Evolutionary conservation across 1,284 basidiomycete species (phyloP).

Genomic region (Malassezia slooffiae): DNA sequence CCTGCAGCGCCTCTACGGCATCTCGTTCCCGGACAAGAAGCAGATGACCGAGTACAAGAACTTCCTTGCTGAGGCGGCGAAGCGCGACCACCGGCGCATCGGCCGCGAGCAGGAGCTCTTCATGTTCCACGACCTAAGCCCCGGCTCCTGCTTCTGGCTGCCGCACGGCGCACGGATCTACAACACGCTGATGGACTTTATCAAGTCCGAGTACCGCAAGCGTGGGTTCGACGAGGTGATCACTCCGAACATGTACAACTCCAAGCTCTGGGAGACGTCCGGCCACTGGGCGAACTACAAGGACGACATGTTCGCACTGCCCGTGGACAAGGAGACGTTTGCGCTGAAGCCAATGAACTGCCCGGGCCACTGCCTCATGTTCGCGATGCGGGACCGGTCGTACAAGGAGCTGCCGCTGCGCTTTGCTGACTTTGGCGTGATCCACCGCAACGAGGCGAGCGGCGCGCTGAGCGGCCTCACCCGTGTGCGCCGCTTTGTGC

Average conservation of each 20-base stretch:
- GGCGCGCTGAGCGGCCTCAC: conserved; percentile 89
- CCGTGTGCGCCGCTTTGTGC: conserved; percentile 84
- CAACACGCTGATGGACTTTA: conserved; percentile 79
- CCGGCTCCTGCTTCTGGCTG: conserved; percentile 91
- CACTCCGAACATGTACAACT: conserved; percentile 94
- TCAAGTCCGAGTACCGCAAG: conserved; percentile 52
- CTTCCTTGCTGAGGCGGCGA: conserved; percentile 91
- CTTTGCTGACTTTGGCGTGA: conserved; percentile 95
- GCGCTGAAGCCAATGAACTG: conserved; percentile 92
- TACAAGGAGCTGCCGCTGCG: conserved; percentile 93
- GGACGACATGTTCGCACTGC: conserved; percentile 91
- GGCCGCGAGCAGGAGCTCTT: conserved; percentile 70
- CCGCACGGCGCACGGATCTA: conserved; percentile 96
- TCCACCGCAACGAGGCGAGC: conserved; percentile 92
- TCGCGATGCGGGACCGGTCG: conserved; percentile 82
- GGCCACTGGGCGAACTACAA: conserved; percentile 84
- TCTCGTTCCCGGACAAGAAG: conserved; percentile 97
- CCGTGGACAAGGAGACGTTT: conserved; percentile 74
- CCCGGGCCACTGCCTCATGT: conserved; percentile 92
- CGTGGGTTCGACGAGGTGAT: conserved; percentile 58
- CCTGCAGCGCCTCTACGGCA: conserved; percentile 91
- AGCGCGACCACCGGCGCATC: conserved; percentile 81
- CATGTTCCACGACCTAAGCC: conserved; percentile 94
- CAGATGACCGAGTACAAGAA: conserved; percentile 90
- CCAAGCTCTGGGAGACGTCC: conserved; percentile 94